Evolutionary conservation across 495 filamentous ascomycete genomes (phyloP), one percentile per base, ranked within the genome.

Genomic region (Thermochaetoides thermophila): DNA sequence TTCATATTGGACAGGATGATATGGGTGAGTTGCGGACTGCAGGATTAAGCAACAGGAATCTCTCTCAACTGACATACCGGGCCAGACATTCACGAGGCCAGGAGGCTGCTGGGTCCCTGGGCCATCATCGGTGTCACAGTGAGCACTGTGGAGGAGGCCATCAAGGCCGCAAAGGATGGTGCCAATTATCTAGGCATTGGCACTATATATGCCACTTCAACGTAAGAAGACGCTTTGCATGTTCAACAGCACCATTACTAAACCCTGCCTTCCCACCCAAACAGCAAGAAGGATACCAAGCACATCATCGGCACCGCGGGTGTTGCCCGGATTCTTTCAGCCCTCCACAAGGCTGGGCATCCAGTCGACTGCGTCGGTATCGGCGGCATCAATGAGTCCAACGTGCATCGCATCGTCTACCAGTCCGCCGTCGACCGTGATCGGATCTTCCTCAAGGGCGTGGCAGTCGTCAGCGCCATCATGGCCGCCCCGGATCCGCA

Each of bases 1-100:
- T 94, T 10, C 87, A 97, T 54, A 67, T 97, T 25, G 87, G 89
- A 19, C 87, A 94, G 56, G 84, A 93, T 69, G 87, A 97, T 56
- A 76, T 93, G 63, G 68, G 81, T 84, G 55, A 34, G 68, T 50
- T n/a, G n/a, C n/a, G n/a, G n/a, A n/a, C n/a, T n/a, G n/a, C n/a
- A n/a, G n/a, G n/a, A n/a, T n/a, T n/a, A n/a, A n/a, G n/a, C n/a
- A n/a, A n/a, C n/a, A n/a, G n/a, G n/a, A n/a, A n/a, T n/a, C n/a
- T n/a, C n/a, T n/a, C n/a, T n/a, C n/a, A n/a, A n/a, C n/a, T n/a
- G n/a, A n/a, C n/a, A n/a, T n/a, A n/a, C n/a, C n/a, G n/a, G 6
- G 21, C 6, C 35, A 78, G 74, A 73, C 35, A 53, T 86, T 26
- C 46, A 57, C 13, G 63, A 69, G 5, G 86, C 84, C 3, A 76